Base-by-base conservation (phyloP, 768 basidiomycete genomes). In the Inosperma sp. region DNA sequence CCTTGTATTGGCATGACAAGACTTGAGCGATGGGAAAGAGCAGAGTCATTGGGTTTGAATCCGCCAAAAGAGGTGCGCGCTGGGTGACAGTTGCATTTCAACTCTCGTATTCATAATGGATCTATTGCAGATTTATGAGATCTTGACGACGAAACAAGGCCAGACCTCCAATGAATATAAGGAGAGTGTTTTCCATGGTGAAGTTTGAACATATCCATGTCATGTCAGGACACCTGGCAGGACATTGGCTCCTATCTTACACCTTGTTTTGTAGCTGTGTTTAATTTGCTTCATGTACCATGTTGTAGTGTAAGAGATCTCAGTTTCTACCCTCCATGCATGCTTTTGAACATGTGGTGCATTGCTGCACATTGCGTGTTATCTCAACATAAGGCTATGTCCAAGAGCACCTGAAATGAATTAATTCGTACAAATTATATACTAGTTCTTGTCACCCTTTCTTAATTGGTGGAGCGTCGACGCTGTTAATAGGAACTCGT, bases 21-120 rank as follows among this genome's bases (percentile, higher is more conserved):
- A 23, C 68, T 95, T 12, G 82, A 93, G 54, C 75, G 94, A 31
- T 97, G 93, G 91, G 80, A 93, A 61, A 76, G 93, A 42, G 94
- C 94, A 0, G 65, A 83, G 22, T 75, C 76, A 8, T 72, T 94
- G 37, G 91, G 91, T 2, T 70, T 96, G 16, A 74, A 84, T 40
- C 94, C 93, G 12, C 93, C 92, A 3, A 55, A 62, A 13, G 88
- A 92, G 75, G 92, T 87, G 58, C 51, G 80, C 48, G 31, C 29
- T 49, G 4, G 2, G 21, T 22, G n/a, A 14, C 29, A 16, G n/a
- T 6, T 35, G 25, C 7, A 21, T 29, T 3, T 7, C 12, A 5
- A 51, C 10, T 47, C 4, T 33, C 34, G 25, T 23, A 7, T 14
- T 53, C 27, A 52, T 46, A 13, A 29, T 30, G 21, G 5, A 35